A percentile compares a stretch with the other conserved stretches of the same genome.
Evolutionary conservation across 2,329 filamentous ascomycete genomes (phyloP).

Genomic region (Microcyclosporella mali): DNA sequence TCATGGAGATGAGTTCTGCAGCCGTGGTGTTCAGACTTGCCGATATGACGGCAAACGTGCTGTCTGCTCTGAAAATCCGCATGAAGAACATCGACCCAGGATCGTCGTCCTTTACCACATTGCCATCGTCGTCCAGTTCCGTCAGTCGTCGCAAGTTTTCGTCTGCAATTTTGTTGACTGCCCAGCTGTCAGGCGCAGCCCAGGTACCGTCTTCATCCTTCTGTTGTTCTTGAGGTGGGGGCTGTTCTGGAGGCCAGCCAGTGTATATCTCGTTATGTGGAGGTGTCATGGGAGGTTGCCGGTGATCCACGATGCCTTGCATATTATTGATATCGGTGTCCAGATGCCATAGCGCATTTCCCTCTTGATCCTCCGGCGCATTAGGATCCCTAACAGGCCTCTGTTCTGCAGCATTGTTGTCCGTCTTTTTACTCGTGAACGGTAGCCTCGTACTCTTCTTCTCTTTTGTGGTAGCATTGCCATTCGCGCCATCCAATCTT

Average conservation of each 20-base stretch:
- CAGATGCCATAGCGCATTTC: constrained; percentile 60
- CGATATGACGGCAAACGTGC: constrained; percentile 88
- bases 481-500: constrained; percentile 11
- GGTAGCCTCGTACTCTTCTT: constrained; percentile 40
- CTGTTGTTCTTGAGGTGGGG: constrained; percentile 11
- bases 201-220: constrained; percentile 52
- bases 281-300: constrained; percentile 62
- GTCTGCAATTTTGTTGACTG: constrained; percentile 67
- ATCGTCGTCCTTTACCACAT: constrained; percentile 61
- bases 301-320: constrained; percentile 72
- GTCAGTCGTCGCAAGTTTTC: constrained; percentile 52
- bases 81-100: constrained; percentile 79
- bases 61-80: constrained; percentile 88
- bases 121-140: constrained; percentile 64
- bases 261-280: constrained; percentile 46
- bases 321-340: constrained; percentile 87
- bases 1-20: constrained; percentile 76
- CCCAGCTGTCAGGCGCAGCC: constrained; percentile 97
- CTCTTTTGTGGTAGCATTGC: constrained; percentile 10
- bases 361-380: constrained; percentile 23
- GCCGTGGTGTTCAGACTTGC: constrained; percentile 78
- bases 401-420: constrained; percentile 36
- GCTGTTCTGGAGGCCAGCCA: constrained; percentile 44
- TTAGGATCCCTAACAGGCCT: constrained; percentile 42
- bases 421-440: constrained; percentile 48